A percentile compares a stretch with the other conserved stretches of the same genome.
These are phyloP conservation scores for Dactylonectria estremocensis DNA, from an alignment of 2,329 filamentous ascomycete genomes.

Conservation along the genomic window DNA sequence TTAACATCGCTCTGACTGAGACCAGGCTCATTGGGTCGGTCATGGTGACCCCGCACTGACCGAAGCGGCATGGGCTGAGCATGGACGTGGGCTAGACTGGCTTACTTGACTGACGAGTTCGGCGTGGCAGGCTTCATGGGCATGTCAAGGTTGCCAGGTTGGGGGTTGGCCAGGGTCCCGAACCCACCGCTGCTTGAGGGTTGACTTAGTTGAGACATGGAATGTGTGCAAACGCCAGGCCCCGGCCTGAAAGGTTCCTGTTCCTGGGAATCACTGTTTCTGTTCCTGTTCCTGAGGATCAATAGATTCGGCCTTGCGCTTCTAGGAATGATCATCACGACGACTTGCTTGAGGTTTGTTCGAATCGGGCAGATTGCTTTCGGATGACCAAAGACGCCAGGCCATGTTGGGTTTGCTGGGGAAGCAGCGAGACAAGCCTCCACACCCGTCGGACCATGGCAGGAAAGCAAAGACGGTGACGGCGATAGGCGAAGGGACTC, in stretches of 20 bases:
- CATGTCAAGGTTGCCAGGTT: not conserved
- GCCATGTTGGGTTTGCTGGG: constrained; percentile 36
- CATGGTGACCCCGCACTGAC: constrained; percentile 40
- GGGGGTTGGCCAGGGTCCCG: constrained; percentile 1
- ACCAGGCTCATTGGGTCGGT: constrained; percentile 36
- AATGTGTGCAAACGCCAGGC: constrained; percentile 7
- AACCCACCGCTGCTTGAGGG: constrained; percentile 7
- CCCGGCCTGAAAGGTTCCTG: not conserved
- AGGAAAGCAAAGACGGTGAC: constrained; percentile 24
- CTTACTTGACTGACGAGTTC: constrained; percentile 34
- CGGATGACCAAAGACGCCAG: not conserved
- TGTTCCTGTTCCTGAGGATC: constrained; percentile 27
- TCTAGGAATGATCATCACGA: constrained; percentile 37
- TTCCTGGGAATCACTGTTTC: no score
- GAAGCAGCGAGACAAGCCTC: constrained; percentile 41
- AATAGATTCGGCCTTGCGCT: constrained; percentile 19
- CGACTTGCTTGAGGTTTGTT: not conserved
- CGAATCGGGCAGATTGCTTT: constrained; percentile 13
- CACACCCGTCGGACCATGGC: constrained; percentile 28
- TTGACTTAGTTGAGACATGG: constrained; percentile 10
- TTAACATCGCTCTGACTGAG: constrained; percentile 7
- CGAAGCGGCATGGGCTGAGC: constrained; percentile 1
- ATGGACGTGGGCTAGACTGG: constrained; percentile 11
- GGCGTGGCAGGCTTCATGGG: constrained; percentile 34
- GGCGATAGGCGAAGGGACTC: constrained; percentile 25